Evolutionary conservation across 129 eudicot species (phyloP).

Genomic region (Silybum marianum): DNA sequence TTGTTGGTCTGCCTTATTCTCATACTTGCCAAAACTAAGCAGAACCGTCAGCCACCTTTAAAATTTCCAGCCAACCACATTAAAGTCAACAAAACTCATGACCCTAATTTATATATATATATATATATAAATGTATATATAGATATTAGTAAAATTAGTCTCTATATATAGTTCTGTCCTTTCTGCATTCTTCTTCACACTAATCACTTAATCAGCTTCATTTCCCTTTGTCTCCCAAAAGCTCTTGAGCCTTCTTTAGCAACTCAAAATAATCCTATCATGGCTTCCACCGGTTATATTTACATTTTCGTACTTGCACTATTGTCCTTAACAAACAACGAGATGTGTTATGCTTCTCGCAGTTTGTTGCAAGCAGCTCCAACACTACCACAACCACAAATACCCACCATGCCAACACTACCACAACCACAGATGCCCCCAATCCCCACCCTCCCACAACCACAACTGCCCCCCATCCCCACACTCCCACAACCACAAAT

Average conservation of each 20-base stretch:
- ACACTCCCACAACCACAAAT: background rate
- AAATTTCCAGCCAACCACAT: background rate
- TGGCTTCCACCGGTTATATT: background rate
- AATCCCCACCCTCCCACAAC: background rate
- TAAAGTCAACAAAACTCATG: background rate
- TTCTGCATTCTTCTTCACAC: background rate
- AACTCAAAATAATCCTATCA: background rate
- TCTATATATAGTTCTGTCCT: background rate
- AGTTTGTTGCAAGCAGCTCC: background rate
- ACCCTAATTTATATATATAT: too few species aligned
- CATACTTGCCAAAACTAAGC: too few species aligned
- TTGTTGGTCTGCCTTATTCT: background rate
- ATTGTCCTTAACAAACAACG: background rate
- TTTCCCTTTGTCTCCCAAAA: too few species aligned
- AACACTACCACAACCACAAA: background rate
- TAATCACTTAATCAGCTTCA: background rate
- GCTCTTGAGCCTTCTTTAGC: background rate
- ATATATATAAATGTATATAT: background rate
- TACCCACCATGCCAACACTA: background rate
- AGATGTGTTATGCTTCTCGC: conserved; percentile 1
- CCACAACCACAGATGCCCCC: conserved; percentile 1
- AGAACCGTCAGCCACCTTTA: too few species aligned
- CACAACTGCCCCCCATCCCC: background rate
- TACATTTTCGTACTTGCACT: background rate
- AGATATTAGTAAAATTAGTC: background rate